Evolutionary conservation across 2,329 filamentous ascomycete species (phyloP), one percentile per base, ranked within the genome.

Genomic region (Aspergillus tanneri): DNA sequence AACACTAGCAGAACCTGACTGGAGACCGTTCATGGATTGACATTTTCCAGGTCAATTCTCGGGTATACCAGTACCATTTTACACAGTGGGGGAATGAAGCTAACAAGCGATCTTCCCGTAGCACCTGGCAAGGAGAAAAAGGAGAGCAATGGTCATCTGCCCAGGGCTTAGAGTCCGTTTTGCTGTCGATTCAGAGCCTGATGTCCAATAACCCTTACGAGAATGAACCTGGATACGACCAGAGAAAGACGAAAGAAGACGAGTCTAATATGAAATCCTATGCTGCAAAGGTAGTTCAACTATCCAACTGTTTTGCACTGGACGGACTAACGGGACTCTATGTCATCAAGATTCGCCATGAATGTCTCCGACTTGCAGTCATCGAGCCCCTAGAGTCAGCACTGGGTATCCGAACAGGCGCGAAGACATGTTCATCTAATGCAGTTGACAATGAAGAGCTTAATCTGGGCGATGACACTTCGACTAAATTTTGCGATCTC

Each of bases 131-230:
- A 41, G 91, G 91, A 22, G 87, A 96, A 63, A 80, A 83, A 12
- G 90, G 91, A 46, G 93, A 97, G 69, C 85, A 96, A 67, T 99
- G 93, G 93, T 96, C 91, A 12, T 90, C 91, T 12, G 93, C 92
- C 1, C 93, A 97, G 68, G 92, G 93, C 5, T 77, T 99, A 1
- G 93, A 97, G 68, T 97, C 92, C 1, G 89, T 97, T 40, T 72
- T 99, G 39, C 82, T 97, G 44, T 97, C 92, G 4, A 96, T 99
- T 48, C 93, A 99, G 70, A 96, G 91, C 67, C 77, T 99, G 36
- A 91, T 99, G 86, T 96, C 90, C 1, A 74, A 83, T 22, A 96
- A 96, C 60, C 93, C 92, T 0, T 97, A 96, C 70, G 89, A 93
- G 65, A 96, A 97, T 61, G 93, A 99, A 67, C 93, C 93, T 1